These are phyloP conservation scores for Venustampulla echinocandica DNA, from an alignment of 495 filamentous ascomycete genomes.

Conservation along the genomic window DNA sequence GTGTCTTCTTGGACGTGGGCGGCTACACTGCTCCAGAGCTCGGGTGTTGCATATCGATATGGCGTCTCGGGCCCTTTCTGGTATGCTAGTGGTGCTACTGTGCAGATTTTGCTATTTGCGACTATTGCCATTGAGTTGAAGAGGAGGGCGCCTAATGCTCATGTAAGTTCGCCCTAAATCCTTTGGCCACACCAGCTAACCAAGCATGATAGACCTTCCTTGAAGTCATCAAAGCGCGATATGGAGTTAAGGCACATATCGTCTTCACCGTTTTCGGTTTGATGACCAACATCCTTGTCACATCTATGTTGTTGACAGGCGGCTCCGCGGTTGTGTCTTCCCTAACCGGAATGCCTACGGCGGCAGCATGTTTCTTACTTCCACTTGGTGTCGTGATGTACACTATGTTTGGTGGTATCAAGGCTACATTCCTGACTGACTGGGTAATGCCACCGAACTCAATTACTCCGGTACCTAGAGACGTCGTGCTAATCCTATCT, in stretches of 20 bases:
- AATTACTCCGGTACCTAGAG: slow-evolving; percentile 45
- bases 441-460: slow-evolving; percentile 5
- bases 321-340: slow-evolving; percentile 80
- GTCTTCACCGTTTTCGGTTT: slow-evolving; percentile 77
- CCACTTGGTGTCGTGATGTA: slow-evolving; percentile 79
- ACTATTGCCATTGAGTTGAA: slow-evolving; percentile 92
- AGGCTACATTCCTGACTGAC: slow-evolving; percentile 32
- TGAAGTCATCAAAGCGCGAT: slow-evolving; percentile 58
- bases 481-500: slow-evolving; percentile 15
- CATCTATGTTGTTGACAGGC: slow-evolving; percentile 87
- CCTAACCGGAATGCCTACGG: slow-evolving; percentile 74
- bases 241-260: slow-evolving; percentile 56
- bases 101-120: slow-evolving; percentile 82
- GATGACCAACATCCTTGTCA: slow-evolving; percentile 77
- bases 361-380: slow-evolving; percentile 84
- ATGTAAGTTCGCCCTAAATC: slow-evolving; percentile 27
- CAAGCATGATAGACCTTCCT: slow-evolving; percentile 52
- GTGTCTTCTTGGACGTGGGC: slow-evolving; percentile 96
- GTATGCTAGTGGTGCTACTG: slow-evolving; percentile 62
- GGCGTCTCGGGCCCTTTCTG: slow-evolving; percentile 91
- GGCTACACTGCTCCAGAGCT: slow-evolving; percentile 73
- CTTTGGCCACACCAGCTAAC: neutral
- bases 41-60: slow-evolving; percentile 83
- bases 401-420: slow-evolving; percentile 72
- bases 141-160: slow-evolving; percentile 74